A percentile compares a stretch with the other conserved stretches of the same genome.
These are phyloP conservation scores for Erythrophleum ivorense DNA, from an alignment of 331 rosid species.

Conservation along the genomic window DNA sequence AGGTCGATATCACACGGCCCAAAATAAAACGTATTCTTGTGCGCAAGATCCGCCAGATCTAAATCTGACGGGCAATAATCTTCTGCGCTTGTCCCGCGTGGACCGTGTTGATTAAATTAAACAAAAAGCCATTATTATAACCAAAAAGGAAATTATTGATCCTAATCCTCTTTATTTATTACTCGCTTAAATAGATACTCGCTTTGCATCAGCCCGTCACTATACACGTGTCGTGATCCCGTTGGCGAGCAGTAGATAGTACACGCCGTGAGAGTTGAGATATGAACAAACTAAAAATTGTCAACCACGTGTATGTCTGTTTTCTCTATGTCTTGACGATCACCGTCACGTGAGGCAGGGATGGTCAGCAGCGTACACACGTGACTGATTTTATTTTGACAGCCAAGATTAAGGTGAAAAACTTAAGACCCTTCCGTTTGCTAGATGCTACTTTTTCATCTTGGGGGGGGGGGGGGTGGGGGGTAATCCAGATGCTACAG, in stretches of 20 bases:
- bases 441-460: too few species aligned
- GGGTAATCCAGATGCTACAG: too few species aligned
- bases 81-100: neutral
- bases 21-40: neutral
- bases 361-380: too few species aligned
- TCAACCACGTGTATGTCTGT: conserved; percentile 37
- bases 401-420: too few species aligned
- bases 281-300: neutral
- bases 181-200: neutral
- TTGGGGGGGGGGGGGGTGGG: too few species aligned
- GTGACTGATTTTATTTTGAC: too few species aligned
- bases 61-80: conserved; percentile 42
- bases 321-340: conserved; percentile 28
- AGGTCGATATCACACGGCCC: conserved; percentile 32
- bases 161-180: too few species aligned
- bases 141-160: neutral
- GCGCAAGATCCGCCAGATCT: conserved; percentile 22
- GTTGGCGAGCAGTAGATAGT: conserved; percentile 16
- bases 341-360: neutral
- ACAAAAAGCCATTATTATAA: neutral
- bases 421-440: too few species aligned
- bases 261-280: neutral
- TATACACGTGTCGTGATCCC: neutral
- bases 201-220: too few species aligned
- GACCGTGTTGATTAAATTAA: conserved; percentile 7